phyloP scores from a whole-genome alignment of 495 filamentous ascomycete species.

The Margaritispora aquatica region DNA sequence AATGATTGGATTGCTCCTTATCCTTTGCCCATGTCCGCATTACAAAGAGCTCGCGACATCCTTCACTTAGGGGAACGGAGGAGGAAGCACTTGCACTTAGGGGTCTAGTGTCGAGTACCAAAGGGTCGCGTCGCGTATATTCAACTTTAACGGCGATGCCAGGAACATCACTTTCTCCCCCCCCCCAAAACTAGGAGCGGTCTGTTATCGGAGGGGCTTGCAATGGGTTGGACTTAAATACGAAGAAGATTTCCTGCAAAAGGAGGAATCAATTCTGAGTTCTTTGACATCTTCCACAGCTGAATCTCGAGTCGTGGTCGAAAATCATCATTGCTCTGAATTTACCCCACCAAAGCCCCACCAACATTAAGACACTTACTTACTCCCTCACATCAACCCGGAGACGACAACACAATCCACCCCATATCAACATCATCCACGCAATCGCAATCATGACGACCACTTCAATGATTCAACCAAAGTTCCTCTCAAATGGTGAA shows the following conservation, averaged over 20 bases:
- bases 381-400: neutral
- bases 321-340: neutral
- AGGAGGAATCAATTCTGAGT: neutral
- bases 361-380: neutral
- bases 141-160: neutral
- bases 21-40: neutral
- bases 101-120: neutral
- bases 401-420: neutral
- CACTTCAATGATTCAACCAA: slow-evolving; percentile 69
- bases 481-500: slow-evolving; percentile 70
- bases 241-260: neutral
- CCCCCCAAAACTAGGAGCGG: neutral
- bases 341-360: neutral
- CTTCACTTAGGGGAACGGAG: neutral
- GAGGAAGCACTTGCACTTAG: neutral
- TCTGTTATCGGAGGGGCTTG: neutral
- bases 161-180: neutral
- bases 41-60: neutral
- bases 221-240: neutral
- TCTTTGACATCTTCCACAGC: neutral
- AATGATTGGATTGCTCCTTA: neutral
- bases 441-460: slow-evolving; percentile 42
- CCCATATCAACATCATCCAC: neutral
- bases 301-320: neutral
- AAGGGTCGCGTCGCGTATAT: neutral